phyloP scores from a whole-genome alignment of 2,329 filamentous ascomycete species.

The Zymoseptoria brevis region DNA sequence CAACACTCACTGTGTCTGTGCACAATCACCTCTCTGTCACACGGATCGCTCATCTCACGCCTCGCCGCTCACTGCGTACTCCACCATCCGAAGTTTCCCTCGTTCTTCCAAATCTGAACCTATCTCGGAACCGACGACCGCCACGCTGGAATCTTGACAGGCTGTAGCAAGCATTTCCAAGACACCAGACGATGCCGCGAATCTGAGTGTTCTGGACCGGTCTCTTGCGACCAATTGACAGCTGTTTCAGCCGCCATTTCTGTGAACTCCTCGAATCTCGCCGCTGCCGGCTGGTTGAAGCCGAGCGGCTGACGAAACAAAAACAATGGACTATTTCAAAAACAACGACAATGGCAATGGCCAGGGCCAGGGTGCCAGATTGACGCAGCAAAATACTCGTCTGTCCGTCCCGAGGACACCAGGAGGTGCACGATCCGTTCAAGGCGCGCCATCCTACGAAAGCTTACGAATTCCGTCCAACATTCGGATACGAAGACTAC shows the following conservation, averaged over 20 bases:
- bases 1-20: neutral
- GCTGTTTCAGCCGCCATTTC: neutral
- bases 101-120: neutral
- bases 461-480: slow-evolving; percentile 26
- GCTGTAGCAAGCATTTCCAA: neutral
- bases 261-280: neutral
- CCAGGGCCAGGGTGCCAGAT: slow-evolving; percentile 7
- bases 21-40: neutral
- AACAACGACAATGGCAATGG: neutral
- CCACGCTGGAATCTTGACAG: neutral
- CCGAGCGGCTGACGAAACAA: neutral
- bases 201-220: neutral
- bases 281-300: neutral
- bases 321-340: slow-evolving; percentile 24
- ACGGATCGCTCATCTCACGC: neutral
- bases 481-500: slow-evolving; percentile 27
- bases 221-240: neutral
- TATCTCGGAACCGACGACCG: neutral
- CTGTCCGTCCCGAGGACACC: slow-evolving; percentile 10
- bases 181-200: neutral
- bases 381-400: slow-evolving; percentile 10
- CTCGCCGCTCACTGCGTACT: neutral
- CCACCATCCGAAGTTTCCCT: neutral
- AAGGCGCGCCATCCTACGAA: slow-evolving; percentile 21
- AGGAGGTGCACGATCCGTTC: slow-evolving; percentile 12